phyloP scores from a whole-genome alignment of 257 asterid genomes.

The Solanum commersonii region DNA sequence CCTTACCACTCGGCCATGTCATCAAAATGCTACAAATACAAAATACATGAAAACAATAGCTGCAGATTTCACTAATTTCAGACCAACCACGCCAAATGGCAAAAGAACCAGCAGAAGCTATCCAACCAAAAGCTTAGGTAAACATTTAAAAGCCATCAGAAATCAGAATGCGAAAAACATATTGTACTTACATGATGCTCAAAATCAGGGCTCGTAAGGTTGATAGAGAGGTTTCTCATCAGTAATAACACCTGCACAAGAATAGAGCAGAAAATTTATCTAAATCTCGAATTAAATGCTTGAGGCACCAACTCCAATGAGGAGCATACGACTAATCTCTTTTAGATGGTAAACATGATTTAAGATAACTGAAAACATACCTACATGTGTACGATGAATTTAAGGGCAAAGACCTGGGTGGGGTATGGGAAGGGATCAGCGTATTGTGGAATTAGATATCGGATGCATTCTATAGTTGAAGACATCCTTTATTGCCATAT shows the following conservation, averaged over 20 bases:
- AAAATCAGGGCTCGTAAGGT: conserved; percentile 73
- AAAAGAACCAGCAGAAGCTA: not conserved
- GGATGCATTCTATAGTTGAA: not conserved
- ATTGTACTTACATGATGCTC: conserved; percentile 78
- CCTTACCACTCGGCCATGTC: too few species aligned
- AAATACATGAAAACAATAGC: not conserved
- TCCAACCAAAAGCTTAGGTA: not conserved
- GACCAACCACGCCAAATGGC: not conserved
- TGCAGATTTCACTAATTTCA: not conserved
- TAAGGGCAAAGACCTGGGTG: not conserved
- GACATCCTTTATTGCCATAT: not conserved
- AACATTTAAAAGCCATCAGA: not conserved
- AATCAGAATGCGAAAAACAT: not conserved
- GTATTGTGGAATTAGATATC: not conserved
- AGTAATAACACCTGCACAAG: conserved; percentile 57
- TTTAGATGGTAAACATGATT: not conserved
- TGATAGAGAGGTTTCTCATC: conserved; percentile 87
- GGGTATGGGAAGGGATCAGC: not conserved
- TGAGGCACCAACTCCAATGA: not conserved
- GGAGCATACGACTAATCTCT: not conserved
- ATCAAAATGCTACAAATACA: too few species aligned
- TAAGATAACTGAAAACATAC: not conserved
- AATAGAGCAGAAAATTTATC: not conserved
- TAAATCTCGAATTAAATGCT: not conserved
- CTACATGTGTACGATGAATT: not conserved